Evolutionary conservation across 495 filamentous ascomycete genomes (phyloP).

Genomic region (Clohesyomyces aquaticus): DNA sequence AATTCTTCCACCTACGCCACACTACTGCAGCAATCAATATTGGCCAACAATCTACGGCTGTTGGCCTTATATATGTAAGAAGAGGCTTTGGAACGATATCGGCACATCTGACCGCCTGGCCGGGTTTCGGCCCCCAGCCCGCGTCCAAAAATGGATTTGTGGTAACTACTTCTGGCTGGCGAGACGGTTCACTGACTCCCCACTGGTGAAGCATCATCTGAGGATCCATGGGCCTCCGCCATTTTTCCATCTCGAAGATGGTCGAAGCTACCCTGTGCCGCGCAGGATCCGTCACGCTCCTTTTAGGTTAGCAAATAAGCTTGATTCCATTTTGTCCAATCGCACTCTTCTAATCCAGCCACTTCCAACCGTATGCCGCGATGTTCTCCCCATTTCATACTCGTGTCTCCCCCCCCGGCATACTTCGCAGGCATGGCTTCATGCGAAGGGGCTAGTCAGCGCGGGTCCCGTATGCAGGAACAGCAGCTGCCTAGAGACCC

Average conservation of each 20-base stretch:
- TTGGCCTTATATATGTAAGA: not conserved
- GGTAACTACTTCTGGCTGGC: too few relatives aligned
- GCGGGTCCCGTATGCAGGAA: conserved; percentile 4
- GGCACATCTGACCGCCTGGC: not conserved
- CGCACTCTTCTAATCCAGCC: not conserved
- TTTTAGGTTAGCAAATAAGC: not conserved
- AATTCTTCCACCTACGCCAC: not conserved
- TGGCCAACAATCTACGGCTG: not conserved
- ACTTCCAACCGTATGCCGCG: not conserved
- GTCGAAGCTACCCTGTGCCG: not conserved
- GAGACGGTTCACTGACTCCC: too few relatives aligned
- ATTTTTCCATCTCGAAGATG: too few relatives aligned
- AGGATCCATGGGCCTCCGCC: too few relatives aligned
- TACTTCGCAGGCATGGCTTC: conserved; percentile 18
- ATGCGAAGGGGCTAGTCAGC: conserved; percentile 22
- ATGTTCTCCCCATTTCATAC: not conserved
- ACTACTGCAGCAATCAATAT: not conserved
- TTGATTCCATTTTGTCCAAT: not conserved
- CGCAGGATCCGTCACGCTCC: not conserved
- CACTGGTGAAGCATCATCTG: too few relatives aligned
- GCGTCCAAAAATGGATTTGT: not conserved
- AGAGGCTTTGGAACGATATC: not conserved
- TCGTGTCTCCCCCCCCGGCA: not conserved
- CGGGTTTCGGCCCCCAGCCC: not conserved
- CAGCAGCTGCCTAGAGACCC: not conserved